A percentile compares a stretch with the other conserved stretches of the same genome.
Evolutionary conservation across 2,329 filamentous ascomycete species (phyloP).

Genomic region (Ophiostoma quercus): DNA sequence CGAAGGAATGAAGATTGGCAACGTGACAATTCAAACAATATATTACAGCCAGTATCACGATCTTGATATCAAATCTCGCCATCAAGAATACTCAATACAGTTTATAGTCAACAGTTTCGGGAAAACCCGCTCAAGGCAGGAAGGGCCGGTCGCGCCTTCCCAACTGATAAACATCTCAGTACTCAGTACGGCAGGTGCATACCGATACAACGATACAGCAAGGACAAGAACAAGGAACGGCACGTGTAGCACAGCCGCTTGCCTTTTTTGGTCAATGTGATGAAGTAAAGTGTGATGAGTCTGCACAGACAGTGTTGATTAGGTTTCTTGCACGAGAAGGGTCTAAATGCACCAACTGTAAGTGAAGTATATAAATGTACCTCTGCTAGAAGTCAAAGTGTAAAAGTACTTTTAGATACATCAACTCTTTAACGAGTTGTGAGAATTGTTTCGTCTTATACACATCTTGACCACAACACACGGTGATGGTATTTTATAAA

Average conservation of each 20-base stretch:
- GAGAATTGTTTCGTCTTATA: too few relatives aligned
- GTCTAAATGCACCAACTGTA: too few relatives aligned
- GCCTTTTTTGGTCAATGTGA: background rate
- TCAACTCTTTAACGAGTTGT: too few relatives aligned
- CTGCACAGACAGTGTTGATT: too few relatives aligned
- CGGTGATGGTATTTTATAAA: too few relatives aligned
- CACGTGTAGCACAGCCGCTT: background rate
- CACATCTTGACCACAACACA: too few relatives aligned
- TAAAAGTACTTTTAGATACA: too few relatives aligned
- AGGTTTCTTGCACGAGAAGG: too few relatives aligned
- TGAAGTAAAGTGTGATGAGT: background rate
- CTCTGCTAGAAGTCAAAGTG: too few relatives aligned
- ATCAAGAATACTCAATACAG: too few relatives aligned
- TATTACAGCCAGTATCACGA: too few relatives aligned
- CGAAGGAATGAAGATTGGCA: background rate
- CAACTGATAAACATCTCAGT: background rate
- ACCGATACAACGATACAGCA: background rate
- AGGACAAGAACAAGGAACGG: background rate
- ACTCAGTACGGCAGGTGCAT: background rate
- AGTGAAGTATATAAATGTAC: too few relatives aligned
- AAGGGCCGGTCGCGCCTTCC: background rate
- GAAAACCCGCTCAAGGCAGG: background rate
- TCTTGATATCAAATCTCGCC: background rate
- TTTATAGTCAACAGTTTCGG: background rate
- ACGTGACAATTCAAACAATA: background rate